Evolutionary conservation across 192 early-diverging fungal species (phyloP).

Genomic region (Linnemannia zychae): DNA sequence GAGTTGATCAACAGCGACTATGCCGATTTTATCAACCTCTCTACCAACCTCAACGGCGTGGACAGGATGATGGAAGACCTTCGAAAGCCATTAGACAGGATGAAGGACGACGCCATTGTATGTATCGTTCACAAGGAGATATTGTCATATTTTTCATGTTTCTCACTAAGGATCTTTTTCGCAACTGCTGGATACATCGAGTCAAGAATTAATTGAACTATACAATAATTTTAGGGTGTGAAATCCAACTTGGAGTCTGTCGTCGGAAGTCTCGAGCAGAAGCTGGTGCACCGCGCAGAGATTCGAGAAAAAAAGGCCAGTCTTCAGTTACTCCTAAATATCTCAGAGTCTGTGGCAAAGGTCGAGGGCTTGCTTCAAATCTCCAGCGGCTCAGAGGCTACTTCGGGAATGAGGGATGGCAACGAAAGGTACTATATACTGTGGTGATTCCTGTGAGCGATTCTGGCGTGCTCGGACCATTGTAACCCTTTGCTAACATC

Average conservation of each 20-base stretch:
- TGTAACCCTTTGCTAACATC: background rate
- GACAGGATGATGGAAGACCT: slow-evolving; percentile 76
- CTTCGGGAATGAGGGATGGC: slow-evolving; percentile 36
- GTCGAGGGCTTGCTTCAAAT: slow-evolving; percentile 79
- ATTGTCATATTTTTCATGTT: background rate
- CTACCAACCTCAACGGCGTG: slow-evolving; percentile 81
- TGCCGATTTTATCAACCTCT: slow-evolving; percentile 85
- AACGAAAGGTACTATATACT: slow-evolving; percentile 13
- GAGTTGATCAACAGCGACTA: slow-evolving; percentile 86
- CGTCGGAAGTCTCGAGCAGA: slow-evolving; percentile 67
- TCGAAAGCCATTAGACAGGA: slow-evolving; percentile 67
- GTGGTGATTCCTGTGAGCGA: background rate
- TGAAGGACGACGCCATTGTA: slow-evolving; percentile 74
- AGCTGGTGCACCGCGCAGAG: slow-evolving; percentile 70
- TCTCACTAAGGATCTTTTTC: background rate
- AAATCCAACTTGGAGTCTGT: slow-evolving; percentile 62
- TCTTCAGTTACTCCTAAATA: slow-evolving; percentile 79
- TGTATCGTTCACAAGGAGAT: background rate
- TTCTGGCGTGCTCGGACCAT: too few species aligned
- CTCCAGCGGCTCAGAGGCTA: slow-evolving; percentile 41
- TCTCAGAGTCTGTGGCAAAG: slow-evolving; percentile 83
- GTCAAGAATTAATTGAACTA: background rate
- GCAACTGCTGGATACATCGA: background rate
- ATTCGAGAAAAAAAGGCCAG: slow-evolving; percentile 80
- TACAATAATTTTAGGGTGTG: slow-evolving; percentile 58